These are phyloP conservation scores for Solanum etuberosum DNA, from an alignment of 257 asterid species.

Conservation along the genomic window DNA sequence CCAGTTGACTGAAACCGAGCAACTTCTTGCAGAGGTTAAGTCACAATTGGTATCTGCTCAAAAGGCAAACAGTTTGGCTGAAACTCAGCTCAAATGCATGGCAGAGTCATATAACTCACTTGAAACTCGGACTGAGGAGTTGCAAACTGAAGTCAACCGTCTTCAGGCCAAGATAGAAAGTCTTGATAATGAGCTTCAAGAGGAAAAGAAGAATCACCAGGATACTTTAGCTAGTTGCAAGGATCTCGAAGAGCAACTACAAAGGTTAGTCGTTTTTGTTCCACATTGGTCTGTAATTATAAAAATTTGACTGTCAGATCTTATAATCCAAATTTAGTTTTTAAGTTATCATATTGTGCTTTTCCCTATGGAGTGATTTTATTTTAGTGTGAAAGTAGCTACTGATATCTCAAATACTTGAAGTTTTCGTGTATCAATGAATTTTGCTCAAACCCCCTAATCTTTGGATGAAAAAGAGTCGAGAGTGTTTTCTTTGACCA, in stretches of 20 bases:
- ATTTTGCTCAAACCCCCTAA: not conserved
- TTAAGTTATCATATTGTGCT: not conserved
- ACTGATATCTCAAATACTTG: not conserved
- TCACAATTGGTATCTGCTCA: slow-evolving; percentile 65
- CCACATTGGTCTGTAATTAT: not conserved
- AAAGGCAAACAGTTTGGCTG: slow-evolving; percentile 73
- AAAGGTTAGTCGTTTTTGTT: slow-evolving; percentile 21
- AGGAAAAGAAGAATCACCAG: too few relatives aligned
- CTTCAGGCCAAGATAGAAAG: slow-evolving; percentile 32
- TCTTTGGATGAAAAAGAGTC: not conserved
- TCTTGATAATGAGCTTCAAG: too few relatives aligned
- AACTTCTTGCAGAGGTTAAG: slow-evolving; percentile 75
- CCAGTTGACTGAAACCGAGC: too few relatives aligned
- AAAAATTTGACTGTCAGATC: not conserved
- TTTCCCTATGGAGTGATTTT: not conserved
- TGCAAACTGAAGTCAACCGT: slow-evolving; percentile 49
- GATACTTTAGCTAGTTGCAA: too few relatives aligned
- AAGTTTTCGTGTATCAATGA: not conserved
- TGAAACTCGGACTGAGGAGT: slow-evolving; percentile 63
- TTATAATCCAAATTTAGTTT: not conserved
- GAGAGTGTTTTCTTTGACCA: not conserved
- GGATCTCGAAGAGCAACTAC: too few relatives aligned
- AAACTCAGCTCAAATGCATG: slow-evolving; percentile 97
- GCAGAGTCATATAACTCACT: slow-evolving; percentile 83
- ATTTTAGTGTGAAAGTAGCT: not conserved